Percentiles rank a stretch among this genome's conserved stretches.
These are phyloP conservation scores for Coemansia sp. DNA, from an alignment of 192 early-diverging fungal genomes.

Conservation along the genomic window DNA sequence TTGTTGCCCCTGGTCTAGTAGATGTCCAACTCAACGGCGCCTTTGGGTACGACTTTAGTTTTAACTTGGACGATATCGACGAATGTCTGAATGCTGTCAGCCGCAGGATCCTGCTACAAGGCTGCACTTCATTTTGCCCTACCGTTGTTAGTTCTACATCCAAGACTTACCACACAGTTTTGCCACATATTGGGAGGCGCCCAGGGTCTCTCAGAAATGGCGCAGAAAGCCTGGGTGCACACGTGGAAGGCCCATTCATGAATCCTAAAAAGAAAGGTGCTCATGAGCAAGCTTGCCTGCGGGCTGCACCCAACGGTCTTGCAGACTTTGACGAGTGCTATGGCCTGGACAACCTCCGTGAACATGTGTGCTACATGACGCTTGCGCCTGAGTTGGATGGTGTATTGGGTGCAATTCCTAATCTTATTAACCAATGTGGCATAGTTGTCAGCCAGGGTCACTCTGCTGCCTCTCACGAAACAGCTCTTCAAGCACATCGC, in stretches of 20 bases:
- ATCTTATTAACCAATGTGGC: constrained; percentile 56
- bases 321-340: constrained; percentile 63
- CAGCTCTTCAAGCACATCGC: constrained; percentile 57
- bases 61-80: constrained; percentile 55
- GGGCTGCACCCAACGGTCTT: constrained; percentile 60
- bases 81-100: constrained; percentile 62
- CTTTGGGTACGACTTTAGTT: constrained; percentile 71
- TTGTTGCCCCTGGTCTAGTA: constrained; percentile 69
- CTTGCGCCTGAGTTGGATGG: constrained; percentile 73
- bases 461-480: constrained; percentile 56
- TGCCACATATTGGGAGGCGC: constrained; percentile 55
- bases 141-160: constrained; percentile 66
- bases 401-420: constrained; percentile 60
- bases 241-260: constrained; percentile 66
- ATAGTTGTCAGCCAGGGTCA: constrained; percentile 66
- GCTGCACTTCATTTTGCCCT: constrained; percentile 73
- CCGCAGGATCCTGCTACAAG: constrained; percentile 65
- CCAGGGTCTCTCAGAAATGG: constrained; percentile 59
- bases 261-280: constrained; percentile 67
- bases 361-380: constrained; percentile 62
- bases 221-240: constrained; percentile 59
- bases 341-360: constrained; percentile 53
- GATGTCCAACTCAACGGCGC: constrained; percentile 77
- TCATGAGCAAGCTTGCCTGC: constrained; percentile 60
- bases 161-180: constrained; percentile 62